Percentiles rank a stretch among this genome's conserved stretches.
Evolutionary conservation across 2,329 filamentous ascomycete genomes (phyloP).

Genomic region (Colletotrichum aenigma): DNA sequence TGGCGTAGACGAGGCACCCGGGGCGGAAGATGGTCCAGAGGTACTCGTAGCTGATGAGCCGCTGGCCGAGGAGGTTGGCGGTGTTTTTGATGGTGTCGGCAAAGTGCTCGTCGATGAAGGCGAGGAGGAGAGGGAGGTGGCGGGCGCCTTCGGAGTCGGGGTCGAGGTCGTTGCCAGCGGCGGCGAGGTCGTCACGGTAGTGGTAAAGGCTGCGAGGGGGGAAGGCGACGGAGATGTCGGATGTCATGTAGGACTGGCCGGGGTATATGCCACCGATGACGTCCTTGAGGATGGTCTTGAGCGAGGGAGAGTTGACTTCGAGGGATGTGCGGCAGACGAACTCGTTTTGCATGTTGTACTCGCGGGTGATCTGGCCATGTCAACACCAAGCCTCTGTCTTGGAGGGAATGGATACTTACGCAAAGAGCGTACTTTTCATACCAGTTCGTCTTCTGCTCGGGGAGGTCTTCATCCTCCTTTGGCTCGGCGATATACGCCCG

Average conservation of each 20-base stretch:
- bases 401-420: not conserved
- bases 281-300: slow-evolving; percentile 25
- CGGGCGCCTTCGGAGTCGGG: slow-evolving; percentile 26
- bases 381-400: not conserved
- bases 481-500: slow-evolving; percentile 31
- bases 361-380: slow-evolving; percentile 8
- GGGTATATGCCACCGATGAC: slow-evolving; percentile 27
- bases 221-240: slow-evolving; percentile 25
- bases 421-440: slow-evolving; percentile 34
- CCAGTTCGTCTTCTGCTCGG: slow-evolving; percentile 31
- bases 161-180: slow-evolving; percentile 21
- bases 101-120: slow-evolving; percentile 54
- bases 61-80: slow-evolving; percentile 55
- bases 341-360: slow-evolving; percentile 24
- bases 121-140: slow-evolving; percentile 42
- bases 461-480: slow-evolving; percentile 29
- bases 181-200: slow-evolving; percentile 28
- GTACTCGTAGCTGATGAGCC: slow-evolving; percentile 56
- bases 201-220: slow-evolving; percentile 29
- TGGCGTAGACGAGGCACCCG: slow-evolving; percentile 42
- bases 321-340: slow-evolving; percentile 18
- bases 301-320: slow-evolving; percentile 25
- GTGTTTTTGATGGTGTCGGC: slow-evolving; percentile 51
- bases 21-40: slow-evolving; percentile 59
- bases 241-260: slow-evolving; percentile 27